Base-by-base conservation (phyloP, 768 basidiomycete genomes). In the Boletus rubescentipes region DNA sequence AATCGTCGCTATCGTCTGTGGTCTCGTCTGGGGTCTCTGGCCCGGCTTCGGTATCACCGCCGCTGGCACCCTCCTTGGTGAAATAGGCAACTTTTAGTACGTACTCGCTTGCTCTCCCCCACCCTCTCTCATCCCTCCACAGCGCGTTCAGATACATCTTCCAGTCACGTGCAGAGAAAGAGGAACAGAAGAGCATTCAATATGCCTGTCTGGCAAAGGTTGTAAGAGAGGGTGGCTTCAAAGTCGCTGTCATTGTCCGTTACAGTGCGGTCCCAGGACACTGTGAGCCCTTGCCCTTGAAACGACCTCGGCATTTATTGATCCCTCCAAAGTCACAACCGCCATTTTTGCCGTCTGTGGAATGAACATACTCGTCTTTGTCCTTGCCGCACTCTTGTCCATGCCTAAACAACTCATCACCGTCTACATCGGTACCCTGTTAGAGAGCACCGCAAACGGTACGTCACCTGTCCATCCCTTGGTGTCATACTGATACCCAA, bases 341-440 rank as follows among this genome's bases (percentile, higher is more conserved):
- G 90, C 88, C 32, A 80, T 95, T 6, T 93, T 95, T 66, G 82
- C 92, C 3, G 86, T 93, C 4, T 94, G 91, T 66, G 94, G 94
- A 35, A 92, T 96, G 87, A 75, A 77, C 53, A 86, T 94, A 58
- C 73, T 84, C 62, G 77, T 84, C 29, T 97, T 95, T 70, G 75
- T 82, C 46, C 55, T 91, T 8, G 93, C 94, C 21, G 88, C 93
- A 5, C 72, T 93, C 60, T 73, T 94, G 16, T 91, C 91, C 18
- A 71, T 93, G 65, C 93, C 93, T 8, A 95, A 95, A 66, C 93
- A 97, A 68, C 87, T 97, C 61, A 81, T 93, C 60, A 91, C 89
- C 9, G 94, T 97, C 12, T 97, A 97, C 65, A 79, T 95, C 15
- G 93, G 93, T 34, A 91, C 91, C 30, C 76, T 89, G 29, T 68